Conservation (phyloP, 78 protist species). For the Dictyostelium citrinum region DNA sequence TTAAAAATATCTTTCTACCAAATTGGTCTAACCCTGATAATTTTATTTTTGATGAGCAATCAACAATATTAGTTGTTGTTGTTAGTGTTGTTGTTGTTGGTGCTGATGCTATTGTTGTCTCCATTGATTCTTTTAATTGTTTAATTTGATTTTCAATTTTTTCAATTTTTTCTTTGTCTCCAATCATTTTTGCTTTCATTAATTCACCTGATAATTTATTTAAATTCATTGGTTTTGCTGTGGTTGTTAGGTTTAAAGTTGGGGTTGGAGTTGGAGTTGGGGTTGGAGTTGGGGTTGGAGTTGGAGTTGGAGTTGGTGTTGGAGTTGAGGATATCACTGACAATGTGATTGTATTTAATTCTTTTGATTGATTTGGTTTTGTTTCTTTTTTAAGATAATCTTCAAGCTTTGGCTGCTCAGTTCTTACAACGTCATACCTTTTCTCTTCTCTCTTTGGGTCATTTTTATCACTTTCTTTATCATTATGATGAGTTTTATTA, state of each 20-base stretch:
- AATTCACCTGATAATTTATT: constrained; percentile 55
- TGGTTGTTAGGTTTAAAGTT: not conserved
- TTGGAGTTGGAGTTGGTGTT: not conserved
- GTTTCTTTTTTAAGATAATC: not conserved
- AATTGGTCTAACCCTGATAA: constrained; percentile 64
- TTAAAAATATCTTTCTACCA: constrained; percentile 63
- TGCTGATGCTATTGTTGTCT: not conserved
- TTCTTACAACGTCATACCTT: constrained; percentile 7
- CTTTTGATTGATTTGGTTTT: not conserved
- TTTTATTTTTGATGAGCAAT: not conserved
- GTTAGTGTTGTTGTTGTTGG: not conserved
- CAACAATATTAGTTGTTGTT: too few species aligned
- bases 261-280: not conserved
- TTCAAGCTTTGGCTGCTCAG: constrained; percentile 34
- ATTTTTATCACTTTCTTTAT: not conserved
- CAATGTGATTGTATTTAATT: not conserved
- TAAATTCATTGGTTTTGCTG: not conserved
- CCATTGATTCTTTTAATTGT: not conserved
- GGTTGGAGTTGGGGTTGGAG: not conserved
- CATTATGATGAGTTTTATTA: not conserved
- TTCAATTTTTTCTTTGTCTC: constrained; percentile 6
- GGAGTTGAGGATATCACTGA: not conserved
- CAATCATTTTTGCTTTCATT: constrained; percentile 58
- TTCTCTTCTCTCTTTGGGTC: not conserved
- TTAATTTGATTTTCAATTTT: constrained; percentile 32